Evolutionary conservation across 2,329 filamentous ascomycete species (phyloP), one percentile per base, ranked within the genome.

Genomic region (Mariannaea sp.): DNA sequence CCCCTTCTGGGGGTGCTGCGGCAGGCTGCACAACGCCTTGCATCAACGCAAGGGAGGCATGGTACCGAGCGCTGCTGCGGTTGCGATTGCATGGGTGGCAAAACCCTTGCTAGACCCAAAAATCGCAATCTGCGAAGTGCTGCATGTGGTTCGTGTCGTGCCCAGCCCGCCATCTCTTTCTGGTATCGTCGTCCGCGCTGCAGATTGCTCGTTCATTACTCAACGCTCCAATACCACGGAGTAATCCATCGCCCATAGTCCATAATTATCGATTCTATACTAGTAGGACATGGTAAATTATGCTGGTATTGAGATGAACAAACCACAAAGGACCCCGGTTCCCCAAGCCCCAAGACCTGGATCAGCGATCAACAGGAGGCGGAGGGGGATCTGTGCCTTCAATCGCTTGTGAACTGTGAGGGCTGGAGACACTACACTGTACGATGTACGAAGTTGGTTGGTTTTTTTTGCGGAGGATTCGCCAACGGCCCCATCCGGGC

Each of bases 71-170:
- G n/a, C n/a, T n/a, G n/a, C n/a, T n/a, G n/a, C n/a, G n/a, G n/a
- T n/a, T n/a, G n/a, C n/a, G n/a, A n/a, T n/a, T n/a, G n/a, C 45
- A 22, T 20, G 16, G 14, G 17, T 19, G 38, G 46, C 35, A 13
- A 40, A 24, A 43, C 17, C 9, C 14, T 6, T 41, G 38, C 41
- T 35, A 30, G 47, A 51, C 42, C n/a, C n/a, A n/a, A n/a, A n/a
- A n/a, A n/a, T n/a, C n/a, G n/a, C n/a, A n/a, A n/a, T 36, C 48
- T 47, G n/a, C 51, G 47, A 53, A 59, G 56, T 65, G 52, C 30
- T 54, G 62, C 59, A 49, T 56, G 50, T 49, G 48, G 35, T 52
- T 57, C 40, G 41, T 52, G 54, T 47, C 49, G 44, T 39, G 29
- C 40, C 36, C 49, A 38, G 40, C 45, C 33, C 42, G 30, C 27